These are phyloP conservation scores for Saturnispora diversa DNA, from an alignment of 805 yeast genomes.

Conservation along the genomic window DNA sequence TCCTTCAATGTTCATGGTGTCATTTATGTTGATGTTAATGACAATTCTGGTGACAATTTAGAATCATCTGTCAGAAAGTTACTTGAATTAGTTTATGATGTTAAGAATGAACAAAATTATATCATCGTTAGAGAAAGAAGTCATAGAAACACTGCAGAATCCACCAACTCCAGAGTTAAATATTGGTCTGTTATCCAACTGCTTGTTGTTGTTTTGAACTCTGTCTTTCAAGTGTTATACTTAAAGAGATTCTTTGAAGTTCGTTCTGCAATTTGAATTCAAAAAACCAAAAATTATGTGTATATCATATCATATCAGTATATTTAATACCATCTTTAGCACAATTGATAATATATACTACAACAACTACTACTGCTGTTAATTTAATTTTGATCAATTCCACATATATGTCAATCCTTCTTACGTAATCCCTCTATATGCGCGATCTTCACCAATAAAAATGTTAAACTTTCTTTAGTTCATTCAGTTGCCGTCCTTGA, in stretches of 20 bases:
- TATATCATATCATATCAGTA: too few relatives aligned
- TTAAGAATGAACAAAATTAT: conserved; percentile 87
- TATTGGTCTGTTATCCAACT: conserved; percentile 97
- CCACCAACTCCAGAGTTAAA: conserved; percentile 92
- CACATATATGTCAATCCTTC: too few relatives aligned
- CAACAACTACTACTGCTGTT: too few relatives aligned
- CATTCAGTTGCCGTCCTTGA: too few relatives aligned
- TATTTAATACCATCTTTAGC: too few relatives aligned
- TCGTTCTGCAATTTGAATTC: conserved; percentile 80
- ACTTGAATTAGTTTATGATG: conserved; percentile 69
- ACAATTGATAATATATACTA: too few relatives aligned
- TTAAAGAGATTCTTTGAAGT: conserved; percentile 94
- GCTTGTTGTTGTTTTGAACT: conserved; percentile 74
- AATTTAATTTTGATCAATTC: too few relatives aligned
- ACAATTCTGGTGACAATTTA: conserved; percentile 60
- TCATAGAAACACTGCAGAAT: conserved; percentile 97
- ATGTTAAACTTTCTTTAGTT: too few relatives aligned
- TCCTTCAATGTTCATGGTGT: conserved; percentile 94
- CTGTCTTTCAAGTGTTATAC: conserved; percentile 88
- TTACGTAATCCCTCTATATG: too few relatives aligned
- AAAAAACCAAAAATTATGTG: conserved; percentile 21
- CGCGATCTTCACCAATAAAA: too few relatives aligned
- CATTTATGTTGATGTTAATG: conserved; percentile 69
- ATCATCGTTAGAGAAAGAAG: conserved; percentile 94
- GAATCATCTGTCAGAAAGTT: conserved; percentile 78